Percentiles rank a stretch among this genome's conserved stretches.
phyloP scores from a whole-genome alignment of 2,329 filamentous ascomycete species.

The Dichotomopilus funicola region DNA sequence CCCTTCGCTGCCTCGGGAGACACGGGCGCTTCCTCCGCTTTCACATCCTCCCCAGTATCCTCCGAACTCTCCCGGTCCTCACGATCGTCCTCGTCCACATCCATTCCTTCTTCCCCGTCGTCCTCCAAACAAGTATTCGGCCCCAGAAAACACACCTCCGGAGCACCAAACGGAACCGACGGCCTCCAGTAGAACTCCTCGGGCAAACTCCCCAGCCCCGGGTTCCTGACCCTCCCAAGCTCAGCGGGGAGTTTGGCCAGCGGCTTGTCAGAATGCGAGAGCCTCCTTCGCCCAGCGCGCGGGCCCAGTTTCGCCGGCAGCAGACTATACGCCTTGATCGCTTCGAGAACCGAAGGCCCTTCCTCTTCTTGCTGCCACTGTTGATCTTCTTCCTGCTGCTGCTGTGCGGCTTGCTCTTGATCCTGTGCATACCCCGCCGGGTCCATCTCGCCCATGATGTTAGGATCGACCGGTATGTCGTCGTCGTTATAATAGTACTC shows the following conservation, averaged over 20 bases:
- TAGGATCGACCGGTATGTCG: constrained; percentile 18
- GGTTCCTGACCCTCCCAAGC: constrained; percentile 22
- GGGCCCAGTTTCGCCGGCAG: constrained; percentile 18
- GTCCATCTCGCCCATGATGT: constrained; percentile 3
- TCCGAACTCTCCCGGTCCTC: neutral
- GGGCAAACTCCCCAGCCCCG: constrained; percentile 25
- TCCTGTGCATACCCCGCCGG: neutral
- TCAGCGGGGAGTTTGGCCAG: constrained; percentile 19
- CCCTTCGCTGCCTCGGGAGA: neutral
- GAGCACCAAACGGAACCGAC: neutral
- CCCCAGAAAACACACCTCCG: constrained; percentile 33
- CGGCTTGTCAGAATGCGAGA: constrained; percentile 8
- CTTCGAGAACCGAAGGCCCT: constrained; percentile 20
- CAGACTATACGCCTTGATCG: constrained; percentile 23
- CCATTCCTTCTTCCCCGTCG: constrained; percentile 20
- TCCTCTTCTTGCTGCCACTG: constrained; percentile 4
- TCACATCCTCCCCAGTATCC: neutral
- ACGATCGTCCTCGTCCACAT: constrained; percentile 1
- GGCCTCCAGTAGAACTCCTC: constrained; percentile 17
- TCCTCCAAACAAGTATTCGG: constrained; percentile 37
- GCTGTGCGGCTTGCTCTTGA: no score
- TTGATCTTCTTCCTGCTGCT: neutral
- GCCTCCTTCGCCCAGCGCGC: constrained; percentile 9
- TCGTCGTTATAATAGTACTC: neutral
- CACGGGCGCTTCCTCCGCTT: neutral